Conservation (phyloP, 208 protist genomes). For the Zelonia costaricensis region DNA sequence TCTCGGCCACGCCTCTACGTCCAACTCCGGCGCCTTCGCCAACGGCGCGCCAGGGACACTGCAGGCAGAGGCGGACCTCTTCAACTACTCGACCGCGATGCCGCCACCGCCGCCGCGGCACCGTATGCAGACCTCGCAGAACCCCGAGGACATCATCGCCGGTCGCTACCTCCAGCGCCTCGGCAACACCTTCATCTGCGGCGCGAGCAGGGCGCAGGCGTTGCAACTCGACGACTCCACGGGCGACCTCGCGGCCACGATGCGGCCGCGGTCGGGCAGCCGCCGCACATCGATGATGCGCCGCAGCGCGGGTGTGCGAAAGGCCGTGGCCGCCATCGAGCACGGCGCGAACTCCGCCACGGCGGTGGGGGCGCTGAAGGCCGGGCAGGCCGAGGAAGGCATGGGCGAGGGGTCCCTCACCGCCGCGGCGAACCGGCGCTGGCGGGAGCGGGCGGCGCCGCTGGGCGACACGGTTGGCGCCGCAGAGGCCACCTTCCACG, state of each 20-base stretch:
- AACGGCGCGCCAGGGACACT: too few species aligned
- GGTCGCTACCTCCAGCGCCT: slow-evolving; percentile 28
- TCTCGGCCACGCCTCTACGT: not conserved
- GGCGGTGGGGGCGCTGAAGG: too few species aligned
- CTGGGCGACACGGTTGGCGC: not conserved
- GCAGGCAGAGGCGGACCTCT: not conserved
- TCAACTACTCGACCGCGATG: not conserved
- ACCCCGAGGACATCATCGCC: slow-evolving; percentile 21
- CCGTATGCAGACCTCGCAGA: not conserved
- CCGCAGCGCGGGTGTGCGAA: not conserved
- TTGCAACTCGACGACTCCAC: not conserved
- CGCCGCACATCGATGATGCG: not conserved
- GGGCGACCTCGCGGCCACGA: not conserved
- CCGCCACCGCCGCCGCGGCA: not conserved
- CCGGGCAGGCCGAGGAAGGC: not conserved
- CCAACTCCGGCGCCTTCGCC: not conserved
- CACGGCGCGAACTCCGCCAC: not conserved
- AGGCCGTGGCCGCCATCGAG: not conserved
- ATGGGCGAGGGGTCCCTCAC: not conserved
- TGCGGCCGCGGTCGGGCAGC: not conserved
- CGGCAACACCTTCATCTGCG: slow-evolving; percentile 20
- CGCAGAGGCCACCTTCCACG: not conserved
- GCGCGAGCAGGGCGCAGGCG: not conserved
- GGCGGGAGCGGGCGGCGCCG: not conserved
- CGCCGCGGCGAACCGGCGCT: not conserved